These are phyloP conservation scores for Ziziphus jujuba DNA, from an alignment of 306 rosid species.

Conservation along the genomic window DNA sequence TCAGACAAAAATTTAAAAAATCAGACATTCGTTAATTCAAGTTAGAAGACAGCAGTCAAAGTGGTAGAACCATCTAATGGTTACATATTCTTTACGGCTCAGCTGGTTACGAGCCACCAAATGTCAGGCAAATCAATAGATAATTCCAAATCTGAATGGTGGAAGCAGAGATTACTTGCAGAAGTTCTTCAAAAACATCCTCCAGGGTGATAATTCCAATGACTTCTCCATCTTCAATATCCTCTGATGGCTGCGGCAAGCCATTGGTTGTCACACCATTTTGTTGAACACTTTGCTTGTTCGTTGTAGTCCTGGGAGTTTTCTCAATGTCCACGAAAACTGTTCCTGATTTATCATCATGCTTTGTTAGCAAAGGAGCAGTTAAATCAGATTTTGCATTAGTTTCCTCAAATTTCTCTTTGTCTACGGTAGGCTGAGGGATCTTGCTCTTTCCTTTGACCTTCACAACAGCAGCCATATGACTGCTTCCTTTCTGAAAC, in stretches of 20 bases:
- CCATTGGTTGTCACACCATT: slow-evolving; percentile 40
- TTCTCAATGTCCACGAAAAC: slow-evolving; percentile 55
- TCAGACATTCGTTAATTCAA: background rate
- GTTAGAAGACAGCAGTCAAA: background rate
- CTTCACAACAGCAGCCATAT: slow-evolving; percentile 92
- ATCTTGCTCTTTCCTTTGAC: slow-evolving; percentile 49
- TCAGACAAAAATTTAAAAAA: slow-evolving; percentile 2
- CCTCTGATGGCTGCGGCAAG: slow-evolving; percentile 36
- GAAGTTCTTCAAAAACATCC: slow-evolving; percentile 96
- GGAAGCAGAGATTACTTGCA: slow-evolving; percentile 44
- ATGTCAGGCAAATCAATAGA: background rate
- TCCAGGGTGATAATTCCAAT: slow-evolving; percentile 91
- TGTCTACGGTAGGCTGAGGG: slow-evolving; percentile 30
- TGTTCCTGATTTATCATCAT: slow-evolving; percentile 33
- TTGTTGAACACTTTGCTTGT: slow-evolving; percentile 32
- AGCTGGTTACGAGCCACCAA: background rate
- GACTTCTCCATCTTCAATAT: slow-evolving; percentile 81
- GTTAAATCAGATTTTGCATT: slow-evolving; percentile 40
- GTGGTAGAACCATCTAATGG: background rate
- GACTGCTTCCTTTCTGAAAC: slow-evolving; percentile 95
- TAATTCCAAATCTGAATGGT: background rate
- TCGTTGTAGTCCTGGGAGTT: slow-evolving; percentile 37
- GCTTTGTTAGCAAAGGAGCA: slow-evolving; percentile 57
- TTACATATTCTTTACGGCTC: background rate
- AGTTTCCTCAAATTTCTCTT: slow-evolving; percentile 43